Base-by-base conservation (phyloP, 1,284 basidiomycete species). In the Rhodotorula mucilaginosa region DNA sequence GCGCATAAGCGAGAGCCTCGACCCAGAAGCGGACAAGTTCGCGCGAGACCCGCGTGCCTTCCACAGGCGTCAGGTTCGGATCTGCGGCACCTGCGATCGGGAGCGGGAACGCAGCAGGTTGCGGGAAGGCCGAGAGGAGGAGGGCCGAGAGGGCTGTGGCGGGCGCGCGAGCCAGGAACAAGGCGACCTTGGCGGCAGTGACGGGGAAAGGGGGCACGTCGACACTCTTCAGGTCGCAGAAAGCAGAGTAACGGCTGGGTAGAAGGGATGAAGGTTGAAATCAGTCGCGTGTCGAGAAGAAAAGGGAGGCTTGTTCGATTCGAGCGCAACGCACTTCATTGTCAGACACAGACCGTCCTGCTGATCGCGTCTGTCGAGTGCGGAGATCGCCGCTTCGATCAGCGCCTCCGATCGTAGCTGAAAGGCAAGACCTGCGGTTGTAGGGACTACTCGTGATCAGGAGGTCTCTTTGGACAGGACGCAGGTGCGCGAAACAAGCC, bases 141-240 rank as follows among this genome's bases (percentile, higher is more conserved):
- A 21, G 23, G 10, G 23, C 15, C 12, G 54, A n/a, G 29, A 47
- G 44, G 34, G 52, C 3, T 0, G 59, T 51, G 2, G 26, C 34
- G 26, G 67, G 62, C 19, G 49, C 47, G 39, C 68, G 71, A 5
- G 57, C 51, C 58, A 73, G 58, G 68, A 73, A 67, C 26, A 69
- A 48, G 5, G 58, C 46, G 34, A 69, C 44, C 21, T 73, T 73
- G n/a, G 52, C 10, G 18, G 39, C n/a, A 2, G 68, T 64, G 54
- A 73, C 56, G 21, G 71, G 71, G 48, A 73, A 73, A n/a, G 57
- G 34, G 15, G 68, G 71, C 47, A 73, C 19, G 39, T 67, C 48
- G 48, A 67, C 62, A 1, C 6, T 8, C 5, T 47, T n/a, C 3
- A 19, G 34, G 48, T 47, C 56, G 46, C 71, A 69, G 62, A 67